Evolutionary conservation across 805 yeast genomes (phyloP).

Genomic region (Isabelozyma rhagii): DNA sequence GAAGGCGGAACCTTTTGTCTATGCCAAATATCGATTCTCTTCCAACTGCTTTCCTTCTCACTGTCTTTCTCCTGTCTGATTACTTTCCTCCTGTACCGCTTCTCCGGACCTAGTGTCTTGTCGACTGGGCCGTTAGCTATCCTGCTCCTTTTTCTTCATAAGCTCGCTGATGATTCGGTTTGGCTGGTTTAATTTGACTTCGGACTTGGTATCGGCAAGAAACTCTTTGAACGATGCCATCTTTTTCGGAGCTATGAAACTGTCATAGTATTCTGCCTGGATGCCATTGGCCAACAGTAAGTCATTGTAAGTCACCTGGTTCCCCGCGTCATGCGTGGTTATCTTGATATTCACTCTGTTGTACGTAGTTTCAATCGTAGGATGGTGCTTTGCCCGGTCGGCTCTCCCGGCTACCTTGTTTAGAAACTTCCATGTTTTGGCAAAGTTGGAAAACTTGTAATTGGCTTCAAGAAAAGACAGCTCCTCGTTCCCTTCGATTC

Average conservation of each 20-base stretch:
- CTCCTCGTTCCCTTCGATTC: constrained; percentile 1
- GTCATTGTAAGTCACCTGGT: constrained; percentile 53
- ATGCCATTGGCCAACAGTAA: constrained; percentile 50
- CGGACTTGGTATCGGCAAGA: background rate
- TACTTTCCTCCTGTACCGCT: no score
- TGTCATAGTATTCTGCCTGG: constrained; percentile 4
- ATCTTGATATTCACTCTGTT: constrained; percentile 52
- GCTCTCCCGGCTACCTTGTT: constrained; percentile 56
- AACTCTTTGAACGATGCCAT: background rate
- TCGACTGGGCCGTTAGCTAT: background rate
- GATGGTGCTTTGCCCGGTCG: constrained; percentile 65
- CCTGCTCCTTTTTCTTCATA: background rate
- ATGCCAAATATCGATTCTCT: background rate
- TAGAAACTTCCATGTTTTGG: constrained; percentile 65
- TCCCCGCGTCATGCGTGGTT: constrained; percentile 62
- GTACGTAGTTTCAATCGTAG: constrained; percentile 62
- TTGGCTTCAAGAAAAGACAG: constrained; percentile 25
- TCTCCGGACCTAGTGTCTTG: no score
- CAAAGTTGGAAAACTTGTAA: constrained; percentile 48
- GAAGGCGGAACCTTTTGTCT: background rate
- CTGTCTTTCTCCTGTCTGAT: no score
- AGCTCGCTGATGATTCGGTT: background rate
- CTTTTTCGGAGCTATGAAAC: background rate
- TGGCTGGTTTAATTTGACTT: background rate
- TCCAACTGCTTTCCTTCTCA: no score